Percentiles rank a stretch among this genome's conserved stretches.
Evolutionary conservation across 2,329 filamentous ascomycete species (phyloP).

Genomic region (Aspergillus oerlinghausenensis): DNA sequence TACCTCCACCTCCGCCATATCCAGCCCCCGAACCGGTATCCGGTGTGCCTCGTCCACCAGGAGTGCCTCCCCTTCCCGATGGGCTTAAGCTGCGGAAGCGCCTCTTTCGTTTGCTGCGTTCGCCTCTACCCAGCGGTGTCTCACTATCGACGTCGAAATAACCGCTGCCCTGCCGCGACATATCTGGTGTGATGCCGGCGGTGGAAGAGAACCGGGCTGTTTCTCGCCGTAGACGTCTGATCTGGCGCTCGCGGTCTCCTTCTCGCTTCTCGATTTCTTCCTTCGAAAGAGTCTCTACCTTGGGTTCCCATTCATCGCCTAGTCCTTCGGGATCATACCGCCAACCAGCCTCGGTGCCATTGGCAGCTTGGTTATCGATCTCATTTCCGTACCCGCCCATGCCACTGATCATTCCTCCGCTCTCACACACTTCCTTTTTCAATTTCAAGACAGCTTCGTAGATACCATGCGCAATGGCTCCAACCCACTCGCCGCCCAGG

Average conservation of each 20-base stretch:
- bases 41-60: constrained; percentile 71
- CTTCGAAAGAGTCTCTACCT: constrained; percentile 75
- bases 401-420: constrained; percentile 75
- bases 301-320: constrained; percentile 78
- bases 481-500: constrained; percentile 85
- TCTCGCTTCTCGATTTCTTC: constrained; percentile 98
- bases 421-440: constrained; percentile 95
- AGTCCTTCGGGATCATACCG: constrained; percentile 90
- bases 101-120: constrained; percentile 92
- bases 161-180: constrained; percentile 55
- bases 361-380: constrained; percentile 83
- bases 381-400: constrained; percentile 64
- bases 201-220: constrained; percentile 89
- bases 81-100: constrained; percentile 87
- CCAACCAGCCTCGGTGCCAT: constrained; percentile 84
- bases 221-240: constrained; percentile 79
- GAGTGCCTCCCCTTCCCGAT: constrained; percentile 62
- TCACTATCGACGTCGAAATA: constrained; percentile 60
- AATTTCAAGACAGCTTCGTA: constrained; percentile 89
- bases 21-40: constrained; percentile 60
- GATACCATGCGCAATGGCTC: constrained; percentile 90
- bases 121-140: constrained; percentile 84
- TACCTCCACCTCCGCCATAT: constrained; percentile 62
- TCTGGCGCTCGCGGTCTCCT: constrained; percentile 86
- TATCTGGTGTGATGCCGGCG: constrained; percentile 72